These are phyloP conservation scores for Lactifluus hygrophoroides DNA, from an alignment of 768 basidiomycete species.

Conservation along the genomic window DNA sequence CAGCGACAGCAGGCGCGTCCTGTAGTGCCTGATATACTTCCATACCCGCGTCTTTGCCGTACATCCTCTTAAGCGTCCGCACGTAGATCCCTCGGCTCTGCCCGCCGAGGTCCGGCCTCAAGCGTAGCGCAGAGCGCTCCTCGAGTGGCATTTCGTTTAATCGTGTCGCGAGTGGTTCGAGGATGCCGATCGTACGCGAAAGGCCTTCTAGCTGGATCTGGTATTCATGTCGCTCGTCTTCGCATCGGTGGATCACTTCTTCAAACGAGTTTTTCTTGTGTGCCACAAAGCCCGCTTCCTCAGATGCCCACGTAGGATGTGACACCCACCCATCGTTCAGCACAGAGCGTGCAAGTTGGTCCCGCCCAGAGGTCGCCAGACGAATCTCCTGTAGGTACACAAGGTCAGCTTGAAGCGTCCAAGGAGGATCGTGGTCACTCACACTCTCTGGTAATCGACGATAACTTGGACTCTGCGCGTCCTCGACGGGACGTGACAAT, in stretches of 20 bases:
- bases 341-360: constrained; percentile 90
- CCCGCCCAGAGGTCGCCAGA: constrained; percentile 88
- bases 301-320: constrained; percentile 96
- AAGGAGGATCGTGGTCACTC: constrained; percentile 30
- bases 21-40: constrained; percentile 84
- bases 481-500: constrained; percentile 70
- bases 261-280: constrained; percentile 97
- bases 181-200: constrained; percentile 77
- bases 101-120: constrained; percentile 86
- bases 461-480: constrained; percentile 91
- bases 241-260: constrained; percentile 91
- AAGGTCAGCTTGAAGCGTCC: neutral
- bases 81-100: constrained; percentile 82
- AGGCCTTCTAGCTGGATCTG: constrained; percentile 93
- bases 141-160: constrained; percentile 86
- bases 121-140: constrained; percentile 71
- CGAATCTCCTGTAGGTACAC: constrained; percentile 58
- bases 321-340: constrained; percentile 98
- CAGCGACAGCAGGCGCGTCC: constrained; percentile 82
- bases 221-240: constrained; percentile 97
- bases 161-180: constrained; percentile 79
- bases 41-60: constrained; percentile 66
- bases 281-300: constrained; percentile 87
- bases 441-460: constrained; percentile 81
- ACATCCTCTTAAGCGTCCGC: constrained; percentile 88